Percentiles rank a stretch among this genome's conserved stretches.
Evolutionary conservation across 73 alveolate genomes (phyloP).

Genomic region (Chromera velia): DNA sequence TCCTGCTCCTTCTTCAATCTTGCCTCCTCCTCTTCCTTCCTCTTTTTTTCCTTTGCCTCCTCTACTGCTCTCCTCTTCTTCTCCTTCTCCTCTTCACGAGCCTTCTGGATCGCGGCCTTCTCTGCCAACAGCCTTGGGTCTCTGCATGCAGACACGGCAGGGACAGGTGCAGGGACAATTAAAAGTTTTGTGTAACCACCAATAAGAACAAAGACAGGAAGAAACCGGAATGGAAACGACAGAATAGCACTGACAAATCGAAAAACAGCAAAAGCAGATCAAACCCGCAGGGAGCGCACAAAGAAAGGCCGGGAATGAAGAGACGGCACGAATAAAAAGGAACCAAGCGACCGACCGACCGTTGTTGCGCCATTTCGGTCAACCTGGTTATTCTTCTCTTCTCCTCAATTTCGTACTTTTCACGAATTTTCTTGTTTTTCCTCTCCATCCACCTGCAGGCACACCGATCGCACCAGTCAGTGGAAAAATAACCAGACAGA

Average conservation of each 20-base stretch:
- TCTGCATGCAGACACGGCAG: neutral
- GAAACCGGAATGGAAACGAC: too few species aligned
- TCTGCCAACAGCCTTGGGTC: neutral
- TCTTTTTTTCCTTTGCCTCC: neutral
- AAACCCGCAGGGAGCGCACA: too few species aligned
- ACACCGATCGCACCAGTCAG: too few species aligned
- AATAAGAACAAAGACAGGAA: too few species aligned
- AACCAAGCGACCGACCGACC: too few species aligned
- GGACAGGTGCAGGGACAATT: neutral
- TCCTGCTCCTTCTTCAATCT: too few species aligned
- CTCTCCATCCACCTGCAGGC: neutral
- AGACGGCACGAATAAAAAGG: too few species aligned
- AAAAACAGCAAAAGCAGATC: too few species aligned
- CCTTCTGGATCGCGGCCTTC: neutral
- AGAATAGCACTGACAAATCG: too few species aligned
- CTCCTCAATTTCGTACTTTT: neutral
- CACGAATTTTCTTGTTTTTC: neutral
- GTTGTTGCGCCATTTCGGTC: neutral
- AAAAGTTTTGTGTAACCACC: too few species aligned
- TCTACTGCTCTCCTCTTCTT: neutral
- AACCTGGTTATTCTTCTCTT: neutral
- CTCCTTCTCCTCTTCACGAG: neutral
- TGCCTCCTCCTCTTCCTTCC: neutral
- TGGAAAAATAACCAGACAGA: neutral
- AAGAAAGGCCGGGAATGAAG: too few species aligned